A percentile compares a stretch with the other conserved stretches of the same genome.
Evolutionary conservation across 305 asterid genomes (phyloP).

Genomic region (Fraxinus velutina): DNA sequence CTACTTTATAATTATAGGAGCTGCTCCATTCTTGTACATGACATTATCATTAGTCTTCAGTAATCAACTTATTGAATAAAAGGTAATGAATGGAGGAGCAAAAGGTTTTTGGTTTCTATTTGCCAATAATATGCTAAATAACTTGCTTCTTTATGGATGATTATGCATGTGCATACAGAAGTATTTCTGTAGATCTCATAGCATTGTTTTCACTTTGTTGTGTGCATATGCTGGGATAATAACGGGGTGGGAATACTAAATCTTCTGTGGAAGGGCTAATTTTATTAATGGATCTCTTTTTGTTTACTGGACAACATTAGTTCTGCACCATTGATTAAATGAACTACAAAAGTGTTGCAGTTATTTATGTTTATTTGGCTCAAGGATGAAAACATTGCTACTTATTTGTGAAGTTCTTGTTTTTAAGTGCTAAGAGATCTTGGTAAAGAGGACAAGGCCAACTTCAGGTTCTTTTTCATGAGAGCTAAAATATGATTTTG

Average conservation of each 20-base stretch:
- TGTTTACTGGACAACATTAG: background rate
- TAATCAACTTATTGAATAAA: background rate
- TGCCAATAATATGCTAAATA: background rate
- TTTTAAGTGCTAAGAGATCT: background rate
- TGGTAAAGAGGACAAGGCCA: background rate
- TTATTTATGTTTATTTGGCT: background rate
- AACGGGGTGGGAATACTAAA: background rate
- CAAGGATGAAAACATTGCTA: background rate
- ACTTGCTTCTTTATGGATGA: background rate
- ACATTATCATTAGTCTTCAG: background rate
- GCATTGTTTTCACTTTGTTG: background rate
- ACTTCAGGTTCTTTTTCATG: background rate
- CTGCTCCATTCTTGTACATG: background rate
- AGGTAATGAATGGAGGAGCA: background rate
- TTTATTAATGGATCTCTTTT: background rate
- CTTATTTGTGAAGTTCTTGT: background rate
- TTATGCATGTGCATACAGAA: background rate
- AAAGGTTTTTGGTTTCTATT: background rate
- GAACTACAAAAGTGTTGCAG: background rate
- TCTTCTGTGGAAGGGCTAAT: background rate
- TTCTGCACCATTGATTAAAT: background rate
- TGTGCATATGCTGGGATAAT: slow-evolving; percentile 9
- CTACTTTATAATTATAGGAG: background rate
- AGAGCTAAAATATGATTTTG: slow-evolving; percentile 15
- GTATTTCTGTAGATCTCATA: background rate